Conservation (phyloP, 352 stramenopile species). For the Phytophthora ohioensis region DNA sequence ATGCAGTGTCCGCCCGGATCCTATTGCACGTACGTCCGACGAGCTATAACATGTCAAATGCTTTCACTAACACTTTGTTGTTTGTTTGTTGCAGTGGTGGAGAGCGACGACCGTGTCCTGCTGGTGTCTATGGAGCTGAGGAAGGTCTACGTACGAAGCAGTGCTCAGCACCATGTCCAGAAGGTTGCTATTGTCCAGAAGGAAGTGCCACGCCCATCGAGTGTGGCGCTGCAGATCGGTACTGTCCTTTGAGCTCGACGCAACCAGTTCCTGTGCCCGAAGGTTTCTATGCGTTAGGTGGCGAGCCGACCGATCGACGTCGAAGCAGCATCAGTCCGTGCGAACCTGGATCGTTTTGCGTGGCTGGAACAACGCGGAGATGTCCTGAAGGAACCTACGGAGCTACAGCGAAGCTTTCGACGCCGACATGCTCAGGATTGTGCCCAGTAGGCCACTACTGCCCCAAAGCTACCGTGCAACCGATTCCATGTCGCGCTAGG, state of each 20-base stretch:
- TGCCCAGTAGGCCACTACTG: conserved; percentile 79
- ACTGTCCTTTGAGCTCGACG: conserved; percentile 66
- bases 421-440: conserved; percentile 42
- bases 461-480: conserved; percentile 31
- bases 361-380: conserved; percentile 37
- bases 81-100: conserved; percentile 40
- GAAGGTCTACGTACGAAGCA: conserved; percentile 41
- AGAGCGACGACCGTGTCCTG: conserved; percentile 51
- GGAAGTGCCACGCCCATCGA: conserved; percentile 45
- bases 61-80: neutral
- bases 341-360: conserved; percentile 67
- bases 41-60: no score
- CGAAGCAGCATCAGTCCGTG: conserved; percentile 49
- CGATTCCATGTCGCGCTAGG: conserved; percentile 57
- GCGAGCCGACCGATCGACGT: conserved; percentile 30
- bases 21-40: conserved; percentile 65
- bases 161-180: conserved; percentile 69
- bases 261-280: conserved; percentile 37
- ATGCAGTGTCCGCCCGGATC: conserved; percentile 57
- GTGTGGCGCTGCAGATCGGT: conserved; percentile 55
- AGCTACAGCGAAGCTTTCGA: conserved; percentile 29
- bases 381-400: conserved; percentile 72
- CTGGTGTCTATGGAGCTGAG: conserved; percentile 67
- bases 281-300: conserved; percentile 58
- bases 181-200: conserved; percentile 69